Base-by-base conservation (phyloP, 2,329 filamentous ascomycete genomes). In the Metarhizium album region DNA sequence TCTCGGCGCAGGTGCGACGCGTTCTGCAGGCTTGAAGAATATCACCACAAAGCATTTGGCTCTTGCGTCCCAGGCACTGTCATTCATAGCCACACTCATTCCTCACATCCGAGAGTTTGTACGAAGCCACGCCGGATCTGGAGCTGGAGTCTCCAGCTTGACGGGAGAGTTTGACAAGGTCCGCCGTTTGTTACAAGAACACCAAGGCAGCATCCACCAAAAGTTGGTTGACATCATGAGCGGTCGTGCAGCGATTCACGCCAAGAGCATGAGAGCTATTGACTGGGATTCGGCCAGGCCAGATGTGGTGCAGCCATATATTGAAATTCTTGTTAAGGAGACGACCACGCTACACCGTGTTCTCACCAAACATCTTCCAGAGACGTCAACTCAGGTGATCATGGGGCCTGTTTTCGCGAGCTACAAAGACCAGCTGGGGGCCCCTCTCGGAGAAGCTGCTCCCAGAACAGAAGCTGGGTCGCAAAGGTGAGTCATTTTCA, bases 11-110 rank as follows among this genome's bases (percentile, higher is more conserved):
- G 93, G 93, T 4, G 93, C 93, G 3, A 96, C 88, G 4, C 78
- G 82, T 35, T 90, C 86, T 23, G 93, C 90, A 1, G 91, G 91
- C 0, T 74, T 98, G 20, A 95, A 90, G 65, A 96, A 96, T 62
- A 98, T 98, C 64, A 95, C 88, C 0, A 95, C 93, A 0, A 93
- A 93, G 60, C 91, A 98, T 68, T 78, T 98, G 2, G 90, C 93
- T 0, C 80, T 97, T 18, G 90, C 93, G 2, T 90, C 87, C 0
- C 91, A 96, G 66, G 87, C 90, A 0, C 70, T 97, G 20, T 85
- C 86, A 43, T 96, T 98, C 64, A 82, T 95, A 45, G 86, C 90
- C 23, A 83, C 88, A 0, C 74, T 97, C 2, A 84, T 95, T 4
- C 91, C 93, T 0, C 90, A 97, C 63, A 78, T 96, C 27, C 83